Conservation (phyloP, 768 basidiomycete species). For the Coprinopsis cinerea region DNA sequence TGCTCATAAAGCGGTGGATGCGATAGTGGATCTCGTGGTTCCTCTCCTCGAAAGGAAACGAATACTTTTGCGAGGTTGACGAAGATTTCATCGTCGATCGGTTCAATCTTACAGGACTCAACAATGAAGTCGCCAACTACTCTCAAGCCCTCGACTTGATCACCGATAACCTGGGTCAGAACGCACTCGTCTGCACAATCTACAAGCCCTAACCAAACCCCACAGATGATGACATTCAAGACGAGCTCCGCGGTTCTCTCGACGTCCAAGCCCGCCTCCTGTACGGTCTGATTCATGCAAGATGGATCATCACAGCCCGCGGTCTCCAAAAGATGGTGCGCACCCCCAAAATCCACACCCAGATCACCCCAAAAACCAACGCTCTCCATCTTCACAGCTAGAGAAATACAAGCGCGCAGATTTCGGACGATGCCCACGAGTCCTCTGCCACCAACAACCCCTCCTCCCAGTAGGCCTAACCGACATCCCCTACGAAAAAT, state of each 20-base stretch:
- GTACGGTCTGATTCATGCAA: slow-evolving; percentile 94
- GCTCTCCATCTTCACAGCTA: slow-evolving; percentile 39
- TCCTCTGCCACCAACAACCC: slow-evolving; percentile 89
- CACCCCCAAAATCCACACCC: not conserved
- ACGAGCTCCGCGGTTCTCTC: slow-evolving; percentile 85
- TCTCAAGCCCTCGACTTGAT: slow-evolving; percentile 91
- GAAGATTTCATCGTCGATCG: slow-evolving; percentile 98
- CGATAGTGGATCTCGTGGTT: slow-evolving; percentile 96
- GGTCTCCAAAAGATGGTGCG: slow-evolving; percentile 92
- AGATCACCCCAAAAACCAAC: not conserved
- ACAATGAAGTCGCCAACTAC: slow-evolving; percentile 95
- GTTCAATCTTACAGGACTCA: slow-evolving; percentile 96
- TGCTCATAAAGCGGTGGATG: slow-evolving; percentile 2
- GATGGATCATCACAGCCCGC: slow-evolving; percentile 94
- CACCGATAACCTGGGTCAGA: slow-evolving; percentile 89
- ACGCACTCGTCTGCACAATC: not conserved
- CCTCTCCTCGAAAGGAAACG: slow-evolving; percentile 93
- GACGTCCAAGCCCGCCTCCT: slow-evolving; percentile 91
- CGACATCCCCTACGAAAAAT: slow-evolving; percentile 97
- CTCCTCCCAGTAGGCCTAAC: slow-evolving; percentile 96
- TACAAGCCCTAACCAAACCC: not conserved
- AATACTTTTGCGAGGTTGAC: slow-evolving; percentile 99
- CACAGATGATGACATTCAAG: slow-evolving; percentile 91
- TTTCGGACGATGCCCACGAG: slow-evolving; percentile 97
- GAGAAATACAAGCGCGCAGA: slow-evolving; percentile 99